phyloP scores from a whole-genome alignment of 352 stramenopile genomes.

The Pythium aquatile region DNA sequence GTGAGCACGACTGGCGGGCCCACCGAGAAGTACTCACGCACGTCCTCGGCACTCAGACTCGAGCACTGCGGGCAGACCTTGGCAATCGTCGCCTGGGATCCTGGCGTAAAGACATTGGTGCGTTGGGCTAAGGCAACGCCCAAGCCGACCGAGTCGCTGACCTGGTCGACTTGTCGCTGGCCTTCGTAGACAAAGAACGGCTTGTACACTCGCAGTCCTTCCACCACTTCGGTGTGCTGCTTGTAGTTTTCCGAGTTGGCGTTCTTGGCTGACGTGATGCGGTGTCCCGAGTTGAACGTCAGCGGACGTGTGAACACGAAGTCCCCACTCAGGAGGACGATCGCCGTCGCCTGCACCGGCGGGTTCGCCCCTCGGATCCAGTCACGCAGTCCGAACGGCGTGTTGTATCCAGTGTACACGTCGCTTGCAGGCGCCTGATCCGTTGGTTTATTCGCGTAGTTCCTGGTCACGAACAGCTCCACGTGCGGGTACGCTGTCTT shows the following conservation, averaged over 20 bases:
- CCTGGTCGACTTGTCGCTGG: slow-evolving; percentile 27
- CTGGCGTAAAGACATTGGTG: slow-evolving; percentile 38
- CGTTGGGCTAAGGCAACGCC: slow-evolving; percentile 62
- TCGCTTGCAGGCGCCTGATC: slow-evolving; percentile 26
- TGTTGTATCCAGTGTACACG: slow-evolving; percentile 61
- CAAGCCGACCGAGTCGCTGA: slow-evolving; percentile 42
- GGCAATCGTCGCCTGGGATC: slow-evolving; percentile 32
- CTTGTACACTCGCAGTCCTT: slow-evolving; percentile 80
- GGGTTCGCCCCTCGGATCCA: slow-evolving; percentile 70
- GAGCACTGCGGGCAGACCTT: slow-evolving; percentile 55
- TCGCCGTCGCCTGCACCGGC: slow-evolving; percentile 44
- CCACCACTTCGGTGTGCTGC: slow-evolving; percentile 57
- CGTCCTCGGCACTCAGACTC: slow-evolving; percentile 26
- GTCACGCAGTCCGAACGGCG: slow-evolving; percentile 68
- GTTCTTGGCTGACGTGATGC: slow-evolving; percentile 47
- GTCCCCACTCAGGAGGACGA: slow-evolving; percentile 69
- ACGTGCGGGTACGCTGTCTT: slow-evolving; percentile 33
- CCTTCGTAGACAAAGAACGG: slow-evolving; percentile 79
- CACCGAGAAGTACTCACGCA: slow-evolving; percentile 48
- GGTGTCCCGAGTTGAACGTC: slow-evolving; percentile 51
- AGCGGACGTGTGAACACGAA: slow-evolving; percentile 76
- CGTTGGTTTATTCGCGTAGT: slow-evolving; percentile 40
- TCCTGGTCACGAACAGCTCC: slow-evolving; percentile 56
- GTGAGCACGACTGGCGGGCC: slow-evolving; percentile 63
- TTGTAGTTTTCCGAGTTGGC: slow-evolving; percentile 65